Evolutionary conservation across 2,329 filamentous ascomycete genomes (phyloP).

Genomic region (Arthrobotrys sphaeroides): DNA sequence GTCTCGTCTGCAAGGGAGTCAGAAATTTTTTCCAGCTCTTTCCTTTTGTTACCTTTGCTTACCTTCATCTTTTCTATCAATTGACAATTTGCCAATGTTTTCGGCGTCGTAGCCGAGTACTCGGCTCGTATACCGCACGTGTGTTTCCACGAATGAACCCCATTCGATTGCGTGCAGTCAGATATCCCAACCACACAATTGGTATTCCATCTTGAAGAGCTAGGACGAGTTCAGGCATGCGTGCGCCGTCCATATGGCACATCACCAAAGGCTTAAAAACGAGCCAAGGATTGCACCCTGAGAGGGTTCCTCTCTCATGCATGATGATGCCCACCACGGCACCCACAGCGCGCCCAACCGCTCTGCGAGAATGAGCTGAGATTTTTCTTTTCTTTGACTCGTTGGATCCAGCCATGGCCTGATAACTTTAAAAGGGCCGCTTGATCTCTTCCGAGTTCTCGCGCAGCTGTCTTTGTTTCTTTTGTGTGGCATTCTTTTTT

Average conservation of each 20-base stretch:
- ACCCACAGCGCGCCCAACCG: slow-evolving; percentile 1
- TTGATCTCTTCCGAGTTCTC: slow-evolving; percentile 9
- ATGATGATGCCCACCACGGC: slow-evolving; percentile 41
- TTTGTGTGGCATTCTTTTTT: background rate
- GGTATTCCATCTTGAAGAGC: background rate
- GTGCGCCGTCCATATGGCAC: slow-evolving; percentile 33
- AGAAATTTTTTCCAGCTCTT: slow-evolving; percentile 4
- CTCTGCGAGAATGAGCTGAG: slow-evolving; percentile 11
- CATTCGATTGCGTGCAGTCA: slow-evolving; percentile 1
- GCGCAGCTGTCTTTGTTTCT: background rate
- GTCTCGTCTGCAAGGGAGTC: slow-evolving; percentile 6
- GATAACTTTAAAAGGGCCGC: slow-evolving; percentile 26
- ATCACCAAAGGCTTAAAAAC: slow-evolving; percentile 36
- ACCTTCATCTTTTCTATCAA: slow-evolving; percentile 6
- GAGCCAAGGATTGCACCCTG: background rate
- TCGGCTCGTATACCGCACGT: slow-evolving; percentile 10
- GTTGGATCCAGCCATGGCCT: slow-evolving; percentile 22
- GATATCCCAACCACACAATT: slow-evolving; percentile 13
- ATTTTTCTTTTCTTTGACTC: slow-evolving; percentile 2
- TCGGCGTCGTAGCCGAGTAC: background rate
- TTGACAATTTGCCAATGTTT: slow-evolving; percentile 16
- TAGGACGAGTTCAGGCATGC: background rate
- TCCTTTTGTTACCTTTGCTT: background rate
- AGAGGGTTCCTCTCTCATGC: slow-evolving; percentile 5
- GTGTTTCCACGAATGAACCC: slow-evolving; percentile 9